Evolutionary conservation across 1,139 yeast genomes (phyloP), one percentile per base, ranked within the genome.

Genomic region (Taiozyma onychis): DNA sequence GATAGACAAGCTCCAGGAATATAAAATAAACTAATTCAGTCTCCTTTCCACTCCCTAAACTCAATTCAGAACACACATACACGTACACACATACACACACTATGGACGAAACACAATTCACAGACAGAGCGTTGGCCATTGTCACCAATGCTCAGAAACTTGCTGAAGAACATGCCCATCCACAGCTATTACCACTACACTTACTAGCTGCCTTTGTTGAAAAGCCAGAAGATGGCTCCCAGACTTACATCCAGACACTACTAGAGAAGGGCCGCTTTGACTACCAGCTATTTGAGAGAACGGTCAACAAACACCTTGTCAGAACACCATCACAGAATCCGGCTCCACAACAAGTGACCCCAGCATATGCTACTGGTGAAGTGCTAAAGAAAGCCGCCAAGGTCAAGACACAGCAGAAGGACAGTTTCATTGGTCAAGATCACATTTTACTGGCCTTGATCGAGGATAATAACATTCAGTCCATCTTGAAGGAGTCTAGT

Each of bases 151-250:
- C 98, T 49, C 81, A 84, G 54, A 81, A 85, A 65, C 71, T 93
- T 55, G 97, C 97, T 41, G 78, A 81, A 62, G 95, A 89, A 57
- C 90, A 89, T 64, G 76, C 86, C 50, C 91, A 93, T 69, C 75
- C 95, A 11, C 95, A 88, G 63, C 74, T 95, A 55, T 72, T 81
- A 50, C 99, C 99, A 24, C 69, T 91, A 54, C 99, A 93, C 69
- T 71, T 93, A 55, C 74, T 93, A 57, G 97, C 96, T 21, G 97
- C 98, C 18, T 86, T 93, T 85, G 85, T 89, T 30, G 87, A 90
- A 42, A 83, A 82, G 46, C 80, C 77, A 34, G 85, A 79, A 50
- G 95, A 86, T 59, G 85, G 84, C 41, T 73, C 86, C 4, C 61
- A 60, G 9, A 63, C 69, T 18, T 93, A 90, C 67, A 72, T 93